Conservation (phyloP, 176 grass and related monocot genomes). For the Carex myosuroides region DNA sequence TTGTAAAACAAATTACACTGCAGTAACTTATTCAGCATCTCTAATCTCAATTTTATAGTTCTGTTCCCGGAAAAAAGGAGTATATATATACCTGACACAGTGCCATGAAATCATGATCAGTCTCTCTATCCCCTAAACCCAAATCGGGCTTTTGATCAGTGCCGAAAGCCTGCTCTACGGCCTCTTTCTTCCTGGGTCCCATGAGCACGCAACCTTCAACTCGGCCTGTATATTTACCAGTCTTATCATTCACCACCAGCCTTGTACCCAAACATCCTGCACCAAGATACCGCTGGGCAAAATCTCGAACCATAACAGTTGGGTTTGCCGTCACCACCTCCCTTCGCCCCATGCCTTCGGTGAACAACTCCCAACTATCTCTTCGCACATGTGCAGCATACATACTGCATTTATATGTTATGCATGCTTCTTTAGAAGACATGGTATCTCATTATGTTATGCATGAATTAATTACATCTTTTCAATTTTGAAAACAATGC, state of each 20-base stretch:
- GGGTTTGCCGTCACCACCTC: slow-evolving; percentile 64
- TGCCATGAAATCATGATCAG: slow-evolving; percentile 76
- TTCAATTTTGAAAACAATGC: no score
- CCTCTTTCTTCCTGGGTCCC: slow-evolving; percentile 37
- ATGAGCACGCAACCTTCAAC: slow-evolving; percentile 44
- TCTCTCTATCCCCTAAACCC: slow-evolving; percentile 61
- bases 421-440: not conserved
- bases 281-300: slow-evolving; percentile 44
- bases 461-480: no score
- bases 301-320: slow-evolving; percentile 36
- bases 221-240: slow-evolving; percentile 22
- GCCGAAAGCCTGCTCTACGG: slow-evolving; percentile 30
- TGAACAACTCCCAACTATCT: slow-evolving; percentile 56
- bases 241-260: slow-evolving; percentile 30
- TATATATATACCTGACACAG: slow-evolving; percentile 49
- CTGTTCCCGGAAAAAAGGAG: no score
- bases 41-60: no score
- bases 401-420: not conserved
- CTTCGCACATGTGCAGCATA: slow-evolving; percentile 58
- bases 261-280: slow-evolving; percentile 49
- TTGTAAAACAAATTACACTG: no score
- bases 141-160: slow-evolving; percentile 32
- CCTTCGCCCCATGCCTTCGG: slow-evolving; percentile 17
- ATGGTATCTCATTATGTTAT: not conserved
- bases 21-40: no score